These are phyloP conservation scores for Suillus variegatus DNA, from an alignment of 768 basidiomycete species.

Conservation along the genomic window DNA sequence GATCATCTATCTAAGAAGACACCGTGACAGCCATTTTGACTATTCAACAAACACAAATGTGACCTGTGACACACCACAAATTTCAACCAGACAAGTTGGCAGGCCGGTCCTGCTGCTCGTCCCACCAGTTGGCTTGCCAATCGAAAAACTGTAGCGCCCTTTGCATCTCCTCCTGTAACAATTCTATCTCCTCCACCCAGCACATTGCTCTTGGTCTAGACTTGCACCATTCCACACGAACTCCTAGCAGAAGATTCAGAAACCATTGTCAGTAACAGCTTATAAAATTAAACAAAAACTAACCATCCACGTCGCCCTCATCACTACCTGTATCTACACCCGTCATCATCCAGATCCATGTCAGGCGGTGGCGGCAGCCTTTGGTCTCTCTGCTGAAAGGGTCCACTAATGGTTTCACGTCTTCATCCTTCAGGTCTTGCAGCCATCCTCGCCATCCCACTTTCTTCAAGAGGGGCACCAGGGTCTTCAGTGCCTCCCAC, in stretches of 20 bases:
- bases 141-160: constrained; percentile 22
- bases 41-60: too few species aligned
- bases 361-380: neutral
- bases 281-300: too few species aligned
- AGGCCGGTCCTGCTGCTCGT: neutral
- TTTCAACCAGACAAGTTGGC: too few species aligned
- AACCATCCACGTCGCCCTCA: neutral
- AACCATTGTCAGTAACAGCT: too few species aligned
- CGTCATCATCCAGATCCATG: constrained; percentile 3
- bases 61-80: too few species aligned
- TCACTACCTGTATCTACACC: neutral
- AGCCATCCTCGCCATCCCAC: neutral
- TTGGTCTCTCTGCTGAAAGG: neutral
- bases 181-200: constrained; percentile 37
- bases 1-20: too few species aligned
- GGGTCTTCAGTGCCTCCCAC: neutral
- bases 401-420: neutral
- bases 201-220: constrained; percentile 29
- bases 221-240: constrained; percentile 35
- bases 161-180: constrained; percentile 38
- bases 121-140: constrained; percentile 23
- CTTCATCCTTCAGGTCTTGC: neutral
- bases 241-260: neutral
- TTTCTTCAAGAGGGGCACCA: neutral
- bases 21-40: too few species aligned